Evolutionary conservation across 1,284 basidiomycete genomes (phyloP).

Genomic region (Rhizoctonia solani): DNA sequence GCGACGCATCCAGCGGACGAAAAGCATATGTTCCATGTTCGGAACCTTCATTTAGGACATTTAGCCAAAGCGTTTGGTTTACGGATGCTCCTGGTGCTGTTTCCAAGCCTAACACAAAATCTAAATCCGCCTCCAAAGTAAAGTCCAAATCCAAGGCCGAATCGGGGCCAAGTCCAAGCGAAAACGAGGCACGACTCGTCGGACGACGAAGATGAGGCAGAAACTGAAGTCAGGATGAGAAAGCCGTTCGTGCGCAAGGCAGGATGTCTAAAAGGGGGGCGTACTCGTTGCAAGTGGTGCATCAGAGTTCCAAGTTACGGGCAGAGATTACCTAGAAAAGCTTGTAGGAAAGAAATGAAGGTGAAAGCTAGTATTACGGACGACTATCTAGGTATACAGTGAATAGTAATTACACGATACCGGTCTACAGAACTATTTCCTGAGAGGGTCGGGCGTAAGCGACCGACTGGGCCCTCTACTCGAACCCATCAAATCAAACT

Average conservation of each 20-base stretch:
- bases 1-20: conserved; percentile 95
- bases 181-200: conserved; percentile 45
- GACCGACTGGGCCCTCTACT: too few species aligned
- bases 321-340: conserved; percentile 68
- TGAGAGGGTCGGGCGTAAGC: conserved; percentile 20
- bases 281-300: conserved; percentile 72
- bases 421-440: conserved; percentile 14
- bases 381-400: conserved; percentile 23
- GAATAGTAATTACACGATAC: conserved; percentile 1
- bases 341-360: conserved; percentile 47
- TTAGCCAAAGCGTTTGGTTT: conserved; percentile 95
- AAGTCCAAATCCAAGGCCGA: conserved; percentile 21
- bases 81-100: conserved; percentile 87
- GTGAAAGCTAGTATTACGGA: conserved; percentile 12
- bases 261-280: conserved; percentile 77
- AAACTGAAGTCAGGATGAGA: conserved; percentile 85
- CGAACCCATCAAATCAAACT: conserved; percentile 29
- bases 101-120: conserved; percentile 39
- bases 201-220: conserved; percentile 53
- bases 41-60: conserved; percentile 93
- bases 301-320: conserved; percentile 83
- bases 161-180: too few species aligned
- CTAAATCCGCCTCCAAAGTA: conserved; percentile 37
- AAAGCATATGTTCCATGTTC: conserved; percentile 95
- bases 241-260: conserved; percentile 84